Percentiles rank a stretch among this genome's conserved stretches.
phyloP scores from a whole-genome alignment of 345 rosid genomes.

The Eucalyptus regnans region DNA sequence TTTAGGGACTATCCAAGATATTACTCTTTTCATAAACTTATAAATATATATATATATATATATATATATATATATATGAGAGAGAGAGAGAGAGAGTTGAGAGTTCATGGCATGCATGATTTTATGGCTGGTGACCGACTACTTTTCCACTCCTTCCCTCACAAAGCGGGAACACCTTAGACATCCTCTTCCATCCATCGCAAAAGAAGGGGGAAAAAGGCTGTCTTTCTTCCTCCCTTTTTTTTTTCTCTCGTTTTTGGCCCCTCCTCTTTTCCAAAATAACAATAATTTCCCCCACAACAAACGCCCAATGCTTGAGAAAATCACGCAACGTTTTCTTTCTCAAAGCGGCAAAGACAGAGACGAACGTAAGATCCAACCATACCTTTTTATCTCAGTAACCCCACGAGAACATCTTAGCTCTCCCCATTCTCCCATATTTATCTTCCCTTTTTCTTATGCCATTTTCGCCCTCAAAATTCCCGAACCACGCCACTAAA shows the following conservation, averaged over 20 bases:
- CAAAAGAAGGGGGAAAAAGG: background rate
- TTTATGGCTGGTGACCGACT: background rate
- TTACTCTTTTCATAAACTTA: background rate
- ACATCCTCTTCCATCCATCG: background rate
- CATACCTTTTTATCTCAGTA: background rate
- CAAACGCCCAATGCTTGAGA: background rate
- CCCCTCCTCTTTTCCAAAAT: background rate
- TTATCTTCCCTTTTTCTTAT: too few species aligned
- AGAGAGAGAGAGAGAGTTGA: background rate
- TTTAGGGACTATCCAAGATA: background rate
- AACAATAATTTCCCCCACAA: background rate
- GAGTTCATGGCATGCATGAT: background rate
- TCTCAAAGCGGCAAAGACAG: background rate
- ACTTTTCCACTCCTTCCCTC: background rate
- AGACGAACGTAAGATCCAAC: background rate
- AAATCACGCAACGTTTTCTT: background rate
- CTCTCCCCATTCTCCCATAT: background rate
- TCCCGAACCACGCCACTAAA: background rate
- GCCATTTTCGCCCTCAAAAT: background rate
- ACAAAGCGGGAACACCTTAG: background rate
- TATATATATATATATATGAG: too few species aligned
- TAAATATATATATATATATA: too few species aligned
- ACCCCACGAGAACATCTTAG: background rate
- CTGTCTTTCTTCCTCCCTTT: background rate
- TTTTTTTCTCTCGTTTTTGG: too few species aligned